Evolutionary conservation across 2,329 filamentous ascomycete genomes (phyloP), one percentile per base, ranked within the genome.

Genomic region (Fusarium sp.): DNA sequence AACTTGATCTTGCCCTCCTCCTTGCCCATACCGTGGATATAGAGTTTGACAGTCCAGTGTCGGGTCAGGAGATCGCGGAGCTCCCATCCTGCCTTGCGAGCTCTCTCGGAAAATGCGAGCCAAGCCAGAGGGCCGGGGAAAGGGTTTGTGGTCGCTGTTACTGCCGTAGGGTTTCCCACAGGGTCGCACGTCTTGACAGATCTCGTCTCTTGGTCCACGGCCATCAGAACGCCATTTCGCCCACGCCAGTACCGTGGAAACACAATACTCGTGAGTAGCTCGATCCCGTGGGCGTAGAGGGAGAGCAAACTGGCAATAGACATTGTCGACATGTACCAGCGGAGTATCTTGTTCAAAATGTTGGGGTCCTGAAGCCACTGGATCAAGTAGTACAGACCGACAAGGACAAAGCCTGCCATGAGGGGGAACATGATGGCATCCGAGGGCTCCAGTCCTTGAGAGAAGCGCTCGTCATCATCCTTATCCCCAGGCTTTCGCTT

Each of bases 381-480:
- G 80, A 98, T 95, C 69, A 98, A 87, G 77, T 95, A 92, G 85
- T 98, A 98, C 14, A 98, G 87, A 6, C 91, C 91, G 48, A 91
- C 88, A 10, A 98, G 89, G 1, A 92, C 91, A 11, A 87, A 79
- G 2, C 92, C 94, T 7, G 95, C 95, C 64, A 95, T 86, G 35
- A 98, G 76, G 2, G 96, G 97, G 73, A 98, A 94, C 77, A 97
- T 82, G 75, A 98, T 90, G 57, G 95, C 96, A 82, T 98, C 96
- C 0, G 90, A 92, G 2, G 93, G 91, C 66, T 84, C 82, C 10
- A 91, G 88, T 80, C 70, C 90, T 84, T 75, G 90, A 3, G 81
- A 68, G 56, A 82, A 85, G 13, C 88, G 85, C 23, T 91, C 86
- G 20, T 88, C 87, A 13, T 90, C 86, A 2, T 83, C 80, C 48